Conservation (phyloP, 768 basidiomycete genomes). For the Lactifluus echinatus region DNA sequence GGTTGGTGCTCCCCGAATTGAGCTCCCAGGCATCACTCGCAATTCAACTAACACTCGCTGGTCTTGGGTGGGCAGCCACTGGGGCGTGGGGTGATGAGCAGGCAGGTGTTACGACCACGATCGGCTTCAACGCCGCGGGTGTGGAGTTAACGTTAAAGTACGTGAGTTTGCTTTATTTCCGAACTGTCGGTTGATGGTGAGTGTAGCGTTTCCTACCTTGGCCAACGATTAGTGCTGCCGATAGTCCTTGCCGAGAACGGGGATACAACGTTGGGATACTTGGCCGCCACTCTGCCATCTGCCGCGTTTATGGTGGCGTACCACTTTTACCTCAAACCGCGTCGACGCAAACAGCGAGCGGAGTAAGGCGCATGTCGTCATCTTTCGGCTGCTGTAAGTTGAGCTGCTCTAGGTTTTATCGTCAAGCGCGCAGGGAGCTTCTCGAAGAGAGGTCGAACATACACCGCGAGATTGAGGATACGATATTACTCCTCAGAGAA, state of each 20-base stretch:
- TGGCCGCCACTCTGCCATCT: constrained; percentile 48
- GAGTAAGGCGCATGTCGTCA: constrained; percentile 34
- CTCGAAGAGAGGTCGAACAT: constrained; percentile 58
- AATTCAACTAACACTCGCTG: constrained; percentile 40
- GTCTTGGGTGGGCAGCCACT: constrained; percentile 35
- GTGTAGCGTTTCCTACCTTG: constrained; percentile 44
- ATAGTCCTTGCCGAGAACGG: constrained; percentile 45
- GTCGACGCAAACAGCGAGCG: constrained; percentile 42
- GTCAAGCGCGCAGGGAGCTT: constrained; percentile 50
- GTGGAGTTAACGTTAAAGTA: constrained; percentile 52
- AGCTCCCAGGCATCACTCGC: constrained; percentile 43
- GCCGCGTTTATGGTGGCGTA: constrained; percentile 44
- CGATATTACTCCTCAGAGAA: constrained; percentile 54
- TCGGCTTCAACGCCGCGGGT: constrained; percentile 38
- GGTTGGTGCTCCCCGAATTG: constrained; percentile 46
- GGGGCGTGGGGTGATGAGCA: constrained; percentile 43
- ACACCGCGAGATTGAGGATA: constrained; percentile 55
- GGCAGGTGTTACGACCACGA: constrained; percentile 35
- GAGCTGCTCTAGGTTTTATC: constrained; percentile 47
- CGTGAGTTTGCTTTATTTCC: constrained; percentile 25
- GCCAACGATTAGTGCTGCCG: constrained; percentile 50
- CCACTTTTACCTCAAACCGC: constrained; percentile 48
- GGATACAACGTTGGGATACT: constrained; percentile 40
- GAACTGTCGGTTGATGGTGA: constrained; percentile 16
- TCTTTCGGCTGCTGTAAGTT: constrained; percentile 11